Evolutionary conservation across 495 filamentous ascomycete genomes (phyloP).

Genomic region (Penicillium simplicissimum): DNA sequence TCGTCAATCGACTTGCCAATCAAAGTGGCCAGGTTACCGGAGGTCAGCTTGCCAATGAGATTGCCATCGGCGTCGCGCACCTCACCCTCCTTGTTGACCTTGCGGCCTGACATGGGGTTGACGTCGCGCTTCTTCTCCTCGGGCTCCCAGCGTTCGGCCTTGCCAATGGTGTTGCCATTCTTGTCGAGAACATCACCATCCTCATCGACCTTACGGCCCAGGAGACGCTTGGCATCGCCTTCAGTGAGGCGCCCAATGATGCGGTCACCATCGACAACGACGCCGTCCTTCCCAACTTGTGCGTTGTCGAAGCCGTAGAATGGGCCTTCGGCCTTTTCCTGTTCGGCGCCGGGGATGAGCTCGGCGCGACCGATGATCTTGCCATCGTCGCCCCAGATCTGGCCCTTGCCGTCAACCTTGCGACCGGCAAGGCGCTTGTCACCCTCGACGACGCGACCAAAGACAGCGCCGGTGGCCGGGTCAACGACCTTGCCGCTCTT

Average conservation of each 20-base stretch:
- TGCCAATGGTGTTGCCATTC: conserved; percentile 79
- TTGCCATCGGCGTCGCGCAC: conserved; percentile 81
- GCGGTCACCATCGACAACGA: conserved; percentile 61
- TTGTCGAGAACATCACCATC: conserved; percentile 82
- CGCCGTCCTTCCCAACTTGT: conserved; percentile 75
- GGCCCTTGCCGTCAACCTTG: conserved; percentile 80
- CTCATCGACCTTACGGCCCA: conserved; percentile 76
- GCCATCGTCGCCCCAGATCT: conserved; percentile 78
- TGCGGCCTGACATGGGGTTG: conserved; percentile 73
- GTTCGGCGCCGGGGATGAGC: conserved; percentile 71
- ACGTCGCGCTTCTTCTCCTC: conserved; percentile 67
- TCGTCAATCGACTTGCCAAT: conserved; percentile 81
- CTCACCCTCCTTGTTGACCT: conserved; percentile 80
- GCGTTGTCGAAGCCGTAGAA: conserved; percentile 77
- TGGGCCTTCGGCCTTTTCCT: conserved; percentile 70
- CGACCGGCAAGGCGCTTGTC: conserved; percentile 71
- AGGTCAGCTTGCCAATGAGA: conserved; percentile 75
- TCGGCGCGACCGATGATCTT: conserved; percentile 78
- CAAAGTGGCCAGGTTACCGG: conserved; percentile 67
- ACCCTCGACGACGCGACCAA: conserved; percentile 74
- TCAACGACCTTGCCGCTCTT: conserved; percentile 85
- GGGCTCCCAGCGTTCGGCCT: conserved; percentile 80
- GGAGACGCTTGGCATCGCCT: conserved; percentile 70
- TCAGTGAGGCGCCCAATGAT: conserved; percentile 73
- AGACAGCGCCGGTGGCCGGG: conserved; percentile 62